Percentiles rank a stretch among this genome's conserved stretches.
phyloP scores from a whole-genome alignment of 306 rosid species.

The Cercis canadensis region DNA sequence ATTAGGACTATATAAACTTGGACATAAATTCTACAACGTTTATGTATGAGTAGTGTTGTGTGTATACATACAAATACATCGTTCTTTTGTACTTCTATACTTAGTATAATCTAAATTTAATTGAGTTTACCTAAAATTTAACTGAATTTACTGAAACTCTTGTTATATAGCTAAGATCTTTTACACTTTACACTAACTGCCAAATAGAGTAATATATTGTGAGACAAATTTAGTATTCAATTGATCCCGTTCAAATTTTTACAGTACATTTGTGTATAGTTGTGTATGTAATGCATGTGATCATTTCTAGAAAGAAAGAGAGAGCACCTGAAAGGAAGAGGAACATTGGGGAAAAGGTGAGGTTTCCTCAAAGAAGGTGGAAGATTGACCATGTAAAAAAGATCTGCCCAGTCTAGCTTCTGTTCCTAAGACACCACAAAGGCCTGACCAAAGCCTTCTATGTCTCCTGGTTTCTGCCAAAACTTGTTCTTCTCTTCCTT shows the following conservation, averaged over 20 bases:
- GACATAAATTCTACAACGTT: background rate
- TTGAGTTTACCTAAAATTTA: too few relatives aligned
- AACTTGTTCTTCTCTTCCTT: constrained; percentile 35
- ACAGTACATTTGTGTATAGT: too few relatives aligned
- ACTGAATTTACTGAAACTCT: too few relatives aligned
- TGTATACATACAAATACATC: too few relatives aligned
- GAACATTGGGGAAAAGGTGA: constrained; percentile 20
- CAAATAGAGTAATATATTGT: too few relatives aligned
- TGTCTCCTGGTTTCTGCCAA: constrained; percentile 29
- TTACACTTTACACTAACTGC: too few relatives aligned
- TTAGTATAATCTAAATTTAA: too few relatives aligned
- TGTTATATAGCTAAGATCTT: too few relatives aligned
- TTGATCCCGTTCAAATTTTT: background rate
- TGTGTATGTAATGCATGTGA: too few relatives aligned
- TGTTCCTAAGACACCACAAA: constrained; percentile 28
- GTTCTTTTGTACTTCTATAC: too few relatives aligned
- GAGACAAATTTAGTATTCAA: too few relatives aligned
- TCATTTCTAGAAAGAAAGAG: background rate
- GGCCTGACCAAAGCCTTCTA: constrained; percentile 42
- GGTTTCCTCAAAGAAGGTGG: constrained; percentile 25
- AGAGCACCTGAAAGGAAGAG: background rate
- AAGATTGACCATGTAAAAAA: constrained; percentile 25
- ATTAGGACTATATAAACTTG: background rate
- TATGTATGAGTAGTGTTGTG: too few relatives aligned
- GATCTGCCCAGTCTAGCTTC: constrained; percentile 38